Percentiles rank a stretch among this genome's conserved stretches.
Evolutionary conservation across 1,284 basidiomycete genomes (phyloP).

Genomic region (Sphaerobolus stellatus): DNA sequence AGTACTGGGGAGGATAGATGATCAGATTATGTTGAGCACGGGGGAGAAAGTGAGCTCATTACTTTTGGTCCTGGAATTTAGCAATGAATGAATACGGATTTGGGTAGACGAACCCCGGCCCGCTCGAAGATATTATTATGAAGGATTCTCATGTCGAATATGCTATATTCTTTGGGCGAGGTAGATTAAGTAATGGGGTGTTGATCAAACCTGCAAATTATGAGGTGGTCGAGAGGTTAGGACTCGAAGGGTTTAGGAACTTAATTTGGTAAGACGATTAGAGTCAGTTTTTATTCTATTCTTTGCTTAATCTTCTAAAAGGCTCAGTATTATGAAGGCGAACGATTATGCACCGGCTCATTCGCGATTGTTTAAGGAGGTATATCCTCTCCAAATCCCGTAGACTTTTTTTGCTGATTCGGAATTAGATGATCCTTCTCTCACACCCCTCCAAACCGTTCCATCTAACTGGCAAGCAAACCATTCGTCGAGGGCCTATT

Average conservation of each 20-base stretch:
- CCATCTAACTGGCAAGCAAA: slow-evolving; percentile 30
- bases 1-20: background rate
- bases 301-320: slow-evolving; percentile 18
- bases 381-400: background rate
- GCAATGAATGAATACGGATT: background rate
- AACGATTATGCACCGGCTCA: slow-evolving; percentile 38
- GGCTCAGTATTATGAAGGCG: slow-evolving; percentile 39
- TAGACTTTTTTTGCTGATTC: background rate
- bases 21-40: background rate
- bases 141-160: slow-evolving; percentile 32
- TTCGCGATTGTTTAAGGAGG: slow-evolving; percentile 40
- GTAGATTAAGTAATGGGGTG: slow-evolving; percentile 43
- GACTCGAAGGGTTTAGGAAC: slow-evolving; percentile 30
- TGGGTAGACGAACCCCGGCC: background rate
- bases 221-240: slow-evolving; percentile 31
- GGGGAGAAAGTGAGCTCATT: background rate
- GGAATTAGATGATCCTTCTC: slow-evolving; percentile 37
- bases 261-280: slow-evolving; percentile 33
- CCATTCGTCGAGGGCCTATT: slow-evolving; percentile 26
- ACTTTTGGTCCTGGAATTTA: background rate
- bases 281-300: background rate
- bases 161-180: slow-evolving; percentile 41
- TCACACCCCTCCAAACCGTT: slow-evolving; percentile 30
- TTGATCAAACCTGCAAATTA: slow-evolving; percentile 38
- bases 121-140: background rate